Evolutionary conservation across 2,329 filamentous ascomycete species (phyloP).

Genomic region (Neocucurbitaria cava): DNA sequence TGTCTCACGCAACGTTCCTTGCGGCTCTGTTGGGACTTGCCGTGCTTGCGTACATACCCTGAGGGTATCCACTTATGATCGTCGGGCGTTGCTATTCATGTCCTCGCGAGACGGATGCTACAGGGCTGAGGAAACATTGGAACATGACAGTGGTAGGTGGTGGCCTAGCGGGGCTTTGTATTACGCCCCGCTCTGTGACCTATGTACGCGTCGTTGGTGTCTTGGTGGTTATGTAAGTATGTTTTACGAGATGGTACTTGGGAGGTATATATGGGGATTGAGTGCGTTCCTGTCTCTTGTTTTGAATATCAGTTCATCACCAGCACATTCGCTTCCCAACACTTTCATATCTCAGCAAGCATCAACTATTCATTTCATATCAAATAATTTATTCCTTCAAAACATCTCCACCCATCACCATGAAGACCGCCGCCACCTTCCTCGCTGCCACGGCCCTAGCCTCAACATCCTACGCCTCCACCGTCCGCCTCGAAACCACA

Average conservation of each 20-base stretch:
- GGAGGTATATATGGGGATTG: no score
- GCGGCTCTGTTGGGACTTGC: background rate
- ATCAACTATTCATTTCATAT: background rate
- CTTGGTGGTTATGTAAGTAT: background rate
- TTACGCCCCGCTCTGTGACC: background rate
- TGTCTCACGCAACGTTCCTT: background rate
- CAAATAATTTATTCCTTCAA: background rate
- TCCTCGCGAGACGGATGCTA: background rate
- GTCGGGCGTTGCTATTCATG: background rate
- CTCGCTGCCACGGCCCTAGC: constrained; percentile 6
- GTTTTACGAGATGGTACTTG: no score
- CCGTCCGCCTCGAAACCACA: constrained; percentile 2
- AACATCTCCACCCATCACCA: background rate
- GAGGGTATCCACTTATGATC: background rate
- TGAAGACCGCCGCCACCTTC: constrained; percentile 7
- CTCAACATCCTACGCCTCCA: constrained; percentile 6
- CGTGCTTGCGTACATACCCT: background rate
- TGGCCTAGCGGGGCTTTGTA: background rate
- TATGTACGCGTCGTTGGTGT: background rate
- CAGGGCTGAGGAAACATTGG: background rate
- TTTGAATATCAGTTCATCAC: background rate
- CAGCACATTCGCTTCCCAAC: background rate
- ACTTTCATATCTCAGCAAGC: background rate
- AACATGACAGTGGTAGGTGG: no score
- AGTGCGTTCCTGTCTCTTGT: background rate